These are phyloP conservation scores for Phytophthora fragariaefolia DNA, from an alignment of 352 stramenopile species.

Conservation along the genomic window DNA sequence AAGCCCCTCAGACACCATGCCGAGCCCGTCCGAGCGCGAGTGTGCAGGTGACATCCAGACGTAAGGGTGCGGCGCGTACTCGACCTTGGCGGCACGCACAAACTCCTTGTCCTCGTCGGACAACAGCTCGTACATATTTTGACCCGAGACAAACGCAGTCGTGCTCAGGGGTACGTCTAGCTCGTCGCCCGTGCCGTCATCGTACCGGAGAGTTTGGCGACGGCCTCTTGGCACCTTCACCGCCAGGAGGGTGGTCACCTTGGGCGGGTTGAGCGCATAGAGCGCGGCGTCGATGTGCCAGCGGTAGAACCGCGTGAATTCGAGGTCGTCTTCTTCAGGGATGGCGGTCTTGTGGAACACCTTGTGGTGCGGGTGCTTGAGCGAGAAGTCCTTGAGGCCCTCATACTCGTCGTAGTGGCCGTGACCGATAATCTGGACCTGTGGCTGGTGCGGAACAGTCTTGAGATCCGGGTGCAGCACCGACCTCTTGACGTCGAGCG, in stretches of 20 bases:
- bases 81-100: constrained; percentile 31
- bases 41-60: constrained; percentile 40
- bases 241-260: constrained; percentile 35
- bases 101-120: constrained; percentile 41
- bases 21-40: constrained; percentile 38
- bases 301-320: constrained; percentile 43
- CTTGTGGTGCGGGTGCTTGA: constrained; percentile 43
- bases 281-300: constrained; percentile 43
- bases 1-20: constrained; percentile 34
- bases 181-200: constrained; percentile 37
- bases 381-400: constrained; percentile 39
- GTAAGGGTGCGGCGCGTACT: constrained; percentile 42
- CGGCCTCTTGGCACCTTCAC: constrained; percentile 34
- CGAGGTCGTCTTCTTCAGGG: constrained; percentile 33
- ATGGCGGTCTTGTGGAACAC: constrained; percentile 39
- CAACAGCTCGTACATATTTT: constrained; percentile 40
- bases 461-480: constrained; percentile 41
- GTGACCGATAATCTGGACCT: constrained; percentile 42
- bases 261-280: constrained; percentile 36
- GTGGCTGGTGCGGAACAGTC: constrained; percentile 39
- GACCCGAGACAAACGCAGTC: constrained; percentile 39
- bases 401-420: constrained; percentile 44
- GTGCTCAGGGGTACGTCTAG: constrained; percentile 33
- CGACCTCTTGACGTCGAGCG: constrained; percentile 36
- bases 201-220: constrained; percentile 38